phyloP scores from a whole-genome alignment of 177 flowering plant species.

The Telopea speciosissima region DNA sequence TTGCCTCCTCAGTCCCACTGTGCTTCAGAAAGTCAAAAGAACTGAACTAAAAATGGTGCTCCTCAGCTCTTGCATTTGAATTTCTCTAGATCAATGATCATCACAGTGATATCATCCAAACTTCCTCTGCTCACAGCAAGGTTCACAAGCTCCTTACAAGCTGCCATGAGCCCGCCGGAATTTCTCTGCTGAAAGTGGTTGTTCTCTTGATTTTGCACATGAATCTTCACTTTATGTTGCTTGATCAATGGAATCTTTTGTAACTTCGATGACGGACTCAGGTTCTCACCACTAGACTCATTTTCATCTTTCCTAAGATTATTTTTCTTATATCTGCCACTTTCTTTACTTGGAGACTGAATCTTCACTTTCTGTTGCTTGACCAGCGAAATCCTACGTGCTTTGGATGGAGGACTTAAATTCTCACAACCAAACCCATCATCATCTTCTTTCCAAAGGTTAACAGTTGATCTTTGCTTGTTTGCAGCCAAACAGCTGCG shows the following conservation, averaged over 20 bases:
- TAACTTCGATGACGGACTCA: slow-evolving; percentile 26
- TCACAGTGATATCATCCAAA: slow-evolving; percentile 81
- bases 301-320: slow-evolving; percentile 8
- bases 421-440: slow-evolving; percentile 31
- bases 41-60: not conserved
- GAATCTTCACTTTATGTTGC: slow-evolving; percentile 17
- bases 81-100: slow-evolving; percentile 61
- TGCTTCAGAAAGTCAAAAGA: no score
- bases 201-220: slow-evolving; percentile 31
- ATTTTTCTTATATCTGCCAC: slow-evolving; percentile 11
- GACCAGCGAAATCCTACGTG: slow-evolving; percentile 16
- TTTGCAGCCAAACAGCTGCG: slow-evolving; percentile 18
- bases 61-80: slow-evolving; percentile 26
- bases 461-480: slow-evolving; percentile 15
- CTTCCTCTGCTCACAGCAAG: slow-evolving; percentile 65
- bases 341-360: slow-evolving; percentile 30
- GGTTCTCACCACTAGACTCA: slow-evolving; percentile 27
- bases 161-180: slow-evolving; percentile 30
- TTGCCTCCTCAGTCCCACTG: no score
- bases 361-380: slow-evolving; percentile 16
- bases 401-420: slow-evolving; percentile 27
- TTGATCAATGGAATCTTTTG: slow-evolving; percentile 17
- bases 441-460: slow-evolving; percentile 20
- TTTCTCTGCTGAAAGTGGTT: slow-evolving; percentile 13
- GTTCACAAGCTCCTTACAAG: slow-evolving; percentile 69